These are phyloP conservation scores for Lichtheimia corymbifera DNA, from an alignment of 371 early-diverging fungal genomes.

Conservation along the genomic window DNA sequence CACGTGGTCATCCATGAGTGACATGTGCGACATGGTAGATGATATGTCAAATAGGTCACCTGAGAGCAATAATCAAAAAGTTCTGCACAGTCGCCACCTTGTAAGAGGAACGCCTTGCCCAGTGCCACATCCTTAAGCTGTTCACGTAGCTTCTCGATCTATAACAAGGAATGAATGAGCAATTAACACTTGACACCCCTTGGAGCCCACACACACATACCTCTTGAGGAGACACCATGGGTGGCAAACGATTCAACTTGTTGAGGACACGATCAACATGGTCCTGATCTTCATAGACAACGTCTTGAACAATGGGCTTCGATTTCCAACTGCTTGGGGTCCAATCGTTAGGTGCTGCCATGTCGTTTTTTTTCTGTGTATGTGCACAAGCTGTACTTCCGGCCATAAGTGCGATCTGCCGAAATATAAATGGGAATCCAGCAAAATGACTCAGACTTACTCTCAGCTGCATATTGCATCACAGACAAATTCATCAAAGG, in stretches of 20 bases:
- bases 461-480: no score
- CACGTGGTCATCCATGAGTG: background rate
- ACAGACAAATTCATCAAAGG: no score
- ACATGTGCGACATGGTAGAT: background rate
- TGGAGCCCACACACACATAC: conserved; percentile 38
- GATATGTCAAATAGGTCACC: conserved; percentile 37
- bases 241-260: conserved; percentile 84
- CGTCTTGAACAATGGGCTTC: conserved; percentile 90
- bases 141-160: conserved; percentile 81
- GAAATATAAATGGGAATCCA: no score
- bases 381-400: no score
- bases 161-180: background rate
- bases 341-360: conserved; percentile 55
- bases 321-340: conserved; percentile 78
- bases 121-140: conserved; percentile 89
- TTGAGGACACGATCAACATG: conserved; percentile 71
- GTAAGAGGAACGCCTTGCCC: conserved; percentile 90
- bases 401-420: no score
- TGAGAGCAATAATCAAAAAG: conserved; percentile 94
- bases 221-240: conserved; percentile 88
- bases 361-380: background rate
- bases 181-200: background rate
- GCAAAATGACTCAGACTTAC: no score
- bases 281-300: conserved; percentile 78
- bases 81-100: conserved; percentile 99